phyloP scores from a whole-genome alignment of 2,329 filamentous ascomycete genomes.

The Cladosporium sp. region DNA sequence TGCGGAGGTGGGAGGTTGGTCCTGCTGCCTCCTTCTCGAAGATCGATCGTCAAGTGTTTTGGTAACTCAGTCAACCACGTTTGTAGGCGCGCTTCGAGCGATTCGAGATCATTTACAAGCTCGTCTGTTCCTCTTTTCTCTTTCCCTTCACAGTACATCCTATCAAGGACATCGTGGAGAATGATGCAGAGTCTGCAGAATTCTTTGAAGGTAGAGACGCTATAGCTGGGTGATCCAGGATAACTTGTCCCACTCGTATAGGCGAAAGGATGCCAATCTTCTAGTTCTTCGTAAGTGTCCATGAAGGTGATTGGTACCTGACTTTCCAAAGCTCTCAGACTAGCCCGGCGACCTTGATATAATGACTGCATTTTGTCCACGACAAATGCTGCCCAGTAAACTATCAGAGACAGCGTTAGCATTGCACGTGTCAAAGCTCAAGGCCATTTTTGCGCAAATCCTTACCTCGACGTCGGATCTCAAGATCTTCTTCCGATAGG shows the following conservation, averaged over 20 bases:
- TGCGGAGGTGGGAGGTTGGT: constrained; percentile 13
- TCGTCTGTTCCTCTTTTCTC: constrained; percentile 12
- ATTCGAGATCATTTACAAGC: constrained; percentile 3
- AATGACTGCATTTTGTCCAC: constrained; percentile 17
- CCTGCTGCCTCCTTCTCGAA: neutral
- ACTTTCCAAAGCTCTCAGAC: constrained; percentile 4
- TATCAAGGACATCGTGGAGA: constrained; percentile 4
- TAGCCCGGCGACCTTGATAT: constrained; percentile 15
- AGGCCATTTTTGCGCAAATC: no score
- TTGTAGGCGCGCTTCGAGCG: constrained; percentile 2
- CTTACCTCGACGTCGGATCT: constrained; percentile 12
- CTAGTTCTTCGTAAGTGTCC: constrained; percentile 17
- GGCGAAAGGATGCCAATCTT: constrained; percentile 14
- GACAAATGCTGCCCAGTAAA: constrained; percentile 19
- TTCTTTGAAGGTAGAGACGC: constrained; percentile 16
- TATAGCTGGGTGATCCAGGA: constrained; percentile 18
- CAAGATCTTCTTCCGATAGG: constrained; percentile 21
- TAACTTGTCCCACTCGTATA: constrained; percentile 13
- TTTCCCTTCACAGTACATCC: constrained; percentile 14
- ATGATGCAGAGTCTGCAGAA: constrained; percentile 15
- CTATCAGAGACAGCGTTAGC: neutral
- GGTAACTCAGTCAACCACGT: constrained; percentile 7
- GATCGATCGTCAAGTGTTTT: constrained; percentile 10
- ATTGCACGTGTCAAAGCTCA: no score
- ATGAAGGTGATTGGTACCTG: constrained; percentile 11